phyloP scores from a whole-genome alignment of 2,329 filamentous ascomycete genomes.

The Phoma sp. region DNA sequence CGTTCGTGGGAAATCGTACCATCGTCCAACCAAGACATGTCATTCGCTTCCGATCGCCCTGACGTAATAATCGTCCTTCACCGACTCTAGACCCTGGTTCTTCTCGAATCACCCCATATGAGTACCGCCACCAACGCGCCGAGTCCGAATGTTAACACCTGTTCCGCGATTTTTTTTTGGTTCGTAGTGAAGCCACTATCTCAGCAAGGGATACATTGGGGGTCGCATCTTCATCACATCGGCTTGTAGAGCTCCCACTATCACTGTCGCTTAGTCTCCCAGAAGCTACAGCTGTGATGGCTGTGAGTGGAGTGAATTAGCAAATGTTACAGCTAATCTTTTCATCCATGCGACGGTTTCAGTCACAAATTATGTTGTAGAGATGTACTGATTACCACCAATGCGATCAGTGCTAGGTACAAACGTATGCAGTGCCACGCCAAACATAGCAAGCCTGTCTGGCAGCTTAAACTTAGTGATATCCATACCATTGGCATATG shows the following conservation, averaged over 20 bases:
- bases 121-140: neutral
- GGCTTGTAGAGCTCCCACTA: neutral
- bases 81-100: neutral
- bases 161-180: neutral
- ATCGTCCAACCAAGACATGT: too few species aligned
- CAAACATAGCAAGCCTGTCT: neutral
- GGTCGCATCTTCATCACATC: neutral
- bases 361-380: too few species aligned
- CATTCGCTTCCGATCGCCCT: neutral
- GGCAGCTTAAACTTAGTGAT: too few species aligned
- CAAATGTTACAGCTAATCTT: neutral
- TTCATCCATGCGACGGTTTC: too few species aligned
- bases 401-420: neutral
- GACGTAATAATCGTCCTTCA: slow-evolving; percentile 2
- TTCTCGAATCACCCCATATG: neutral
- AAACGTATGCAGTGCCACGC: neutral
- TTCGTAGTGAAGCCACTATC: neutral
- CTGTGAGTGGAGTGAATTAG: neutral
- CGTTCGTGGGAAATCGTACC: too few species aligned
- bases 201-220: neutral
- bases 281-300: neutral
- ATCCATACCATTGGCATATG: neutral
- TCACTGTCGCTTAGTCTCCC: neutral
- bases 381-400: neutral
- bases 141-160: neutral